phyloP scores from a whole-genome alignment of 805 yeast species.

The Starmerella stigmatis region DNA sequence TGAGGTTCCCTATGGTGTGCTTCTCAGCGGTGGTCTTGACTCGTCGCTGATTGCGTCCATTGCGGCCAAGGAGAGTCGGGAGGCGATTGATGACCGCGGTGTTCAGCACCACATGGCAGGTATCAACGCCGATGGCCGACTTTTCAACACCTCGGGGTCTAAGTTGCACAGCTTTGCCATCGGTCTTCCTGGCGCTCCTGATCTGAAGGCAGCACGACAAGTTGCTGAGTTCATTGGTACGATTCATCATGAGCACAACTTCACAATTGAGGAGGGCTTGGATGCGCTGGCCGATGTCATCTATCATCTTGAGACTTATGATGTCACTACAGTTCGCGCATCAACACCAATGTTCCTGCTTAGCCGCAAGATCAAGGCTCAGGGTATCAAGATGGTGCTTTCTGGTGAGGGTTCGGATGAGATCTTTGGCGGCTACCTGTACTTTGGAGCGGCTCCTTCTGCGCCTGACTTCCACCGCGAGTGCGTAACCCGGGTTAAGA shows the following conservation, averaged over 20 bases:
- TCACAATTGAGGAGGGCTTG: constrained; percentile 92
- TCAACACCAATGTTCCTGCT: constrained; percentile 97
- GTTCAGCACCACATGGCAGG: constrained; percentile 67
- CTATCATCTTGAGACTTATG: constrained; percentile 91
- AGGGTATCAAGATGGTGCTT: constrained; percentile 98
- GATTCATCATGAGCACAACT: constrained; percentile 94
- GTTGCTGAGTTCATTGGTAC: constrained; percentile 96
- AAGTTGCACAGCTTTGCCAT: constrained; percentile 91
- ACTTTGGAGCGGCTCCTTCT: constrained; percentile 93
- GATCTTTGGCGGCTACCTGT: constrained; percentile 95
- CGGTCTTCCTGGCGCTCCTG: constrained; percentile 97
- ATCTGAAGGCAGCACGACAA: constrained; percentile 87
- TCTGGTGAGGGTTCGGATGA: constrained; percentile 99
- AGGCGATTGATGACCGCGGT: constrained; percentile 61
- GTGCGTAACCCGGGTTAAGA: constrained; percentile 90
- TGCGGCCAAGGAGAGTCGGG: constrained; percentile 90
- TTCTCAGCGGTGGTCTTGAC: constrained; percentile 94
- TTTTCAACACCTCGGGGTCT: constrained; percentile 51
- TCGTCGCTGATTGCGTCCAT: constrained; percentile 93
- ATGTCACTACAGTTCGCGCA: constrained; percentile 97
- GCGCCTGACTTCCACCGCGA: constrained; percentile 90
- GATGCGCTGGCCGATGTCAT: constrained; percentile 93
- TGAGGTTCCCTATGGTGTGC: constrained; percentile 97
- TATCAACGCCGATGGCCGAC: constrained; percentile 77
- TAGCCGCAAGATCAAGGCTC: constrained; percentile 95